A percentile compares a stretch with the other conserved stretches of the same genome.
Evolutionary conservation across 495 filamentous ascomycete species (phyloP).

Genomic region (Trichoderma erinaceum): DNA sequence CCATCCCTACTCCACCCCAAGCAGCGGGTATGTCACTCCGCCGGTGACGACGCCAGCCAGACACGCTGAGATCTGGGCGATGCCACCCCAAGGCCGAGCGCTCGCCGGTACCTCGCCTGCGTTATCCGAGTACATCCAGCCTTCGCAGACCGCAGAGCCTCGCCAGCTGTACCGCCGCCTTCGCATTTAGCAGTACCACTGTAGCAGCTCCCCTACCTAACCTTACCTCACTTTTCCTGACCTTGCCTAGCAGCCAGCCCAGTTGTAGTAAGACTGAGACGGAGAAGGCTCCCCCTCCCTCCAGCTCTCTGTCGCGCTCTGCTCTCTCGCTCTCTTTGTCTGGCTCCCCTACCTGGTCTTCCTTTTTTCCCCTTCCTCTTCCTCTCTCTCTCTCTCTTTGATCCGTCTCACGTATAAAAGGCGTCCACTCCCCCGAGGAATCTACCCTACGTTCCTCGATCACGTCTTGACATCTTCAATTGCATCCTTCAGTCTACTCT

Average conservation of each 20-base stretch:
- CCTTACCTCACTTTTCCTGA: background rate
- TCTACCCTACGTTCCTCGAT: background rate
- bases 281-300: conserved; percentile 7
- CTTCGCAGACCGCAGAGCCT: no score
- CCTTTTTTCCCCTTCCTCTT: conserved; percentile 11
- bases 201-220: conserved; percentile 12
- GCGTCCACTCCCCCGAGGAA: background rate
- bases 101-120: background rate
- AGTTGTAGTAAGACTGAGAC: conserved; percentile 5
- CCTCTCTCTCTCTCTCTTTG: conserved; percentile 13
- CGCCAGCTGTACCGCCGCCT: no score
- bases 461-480: conserved; percentile 19
- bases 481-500: conserved; percentile 22
- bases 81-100: background rate
- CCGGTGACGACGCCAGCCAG: background rate
- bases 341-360: conserved; percentile 1
- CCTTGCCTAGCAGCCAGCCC: background rate
- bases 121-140: background rate
- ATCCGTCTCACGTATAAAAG: conserved; percentile 9
- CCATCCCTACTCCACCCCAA: background rate
- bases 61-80: background rate
- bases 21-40: background rate
- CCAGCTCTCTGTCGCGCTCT: background rate
- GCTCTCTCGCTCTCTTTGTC: background rate
- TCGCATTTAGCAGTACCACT: background rate